These are phyloP conservation scores for Naganishia vaughanmartiniae DNA, from an alignment of 768 basidiomycete genomes.

Conservation along the genomic window DNA sequence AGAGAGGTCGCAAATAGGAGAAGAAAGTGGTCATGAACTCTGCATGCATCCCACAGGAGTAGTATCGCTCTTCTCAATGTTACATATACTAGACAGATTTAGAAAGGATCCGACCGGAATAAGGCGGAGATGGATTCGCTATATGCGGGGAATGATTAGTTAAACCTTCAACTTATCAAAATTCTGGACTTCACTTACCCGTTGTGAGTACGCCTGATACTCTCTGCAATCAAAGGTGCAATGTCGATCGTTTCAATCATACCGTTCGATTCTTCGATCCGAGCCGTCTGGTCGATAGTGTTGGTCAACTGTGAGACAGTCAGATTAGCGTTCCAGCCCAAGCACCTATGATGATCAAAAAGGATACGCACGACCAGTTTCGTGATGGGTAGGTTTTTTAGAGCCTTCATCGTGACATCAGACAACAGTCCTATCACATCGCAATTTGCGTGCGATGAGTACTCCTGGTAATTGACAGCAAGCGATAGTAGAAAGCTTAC, in stretches of 20 bases:
- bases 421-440: slow-evolving; percentile 69
- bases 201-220: slow-evolving; percentile 91
- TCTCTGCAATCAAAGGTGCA: slow-evolving; percentile 89
- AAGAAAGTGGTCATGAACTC: neutral
- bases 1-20: neutral
- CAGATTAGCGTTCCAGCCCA: neutral
- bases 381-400: slow-evolving; percentile 73
- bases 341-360: neutral
- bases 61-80: slow-evolving; percentile 1
- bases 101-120: slow-evolving; percentile 40
- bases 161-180: neutral
- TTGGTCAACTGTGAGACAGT: slow-evolving; percentile 62
- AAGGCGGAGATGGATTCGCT: slow-evolving; percentile 52
- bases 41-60: neutral
- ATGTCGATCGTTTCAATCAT: slow-evolving; percentile 95
- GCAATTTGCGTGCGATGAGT: neutral
- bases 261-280: slow-evolving; percentile 65
- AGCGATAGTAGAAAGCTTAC: slow-evolving; percentile 34
- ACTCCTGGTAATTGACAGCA: neutral
- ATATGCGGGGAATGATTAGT: neutral
- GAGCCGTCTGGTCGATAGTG: slow-evolving; percentile 79
- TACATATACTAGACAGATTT: slow-evolving; percentile 10
- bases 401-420: slow-evolving; percentile 74
- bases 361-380: slow-evolving; percentile 72
- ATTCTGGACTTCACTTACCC: slow-evolving; percentile 53